Conservation (phyloP, 31 red algal genomes). For the Odonthalia washingtoniensis region DNA sequence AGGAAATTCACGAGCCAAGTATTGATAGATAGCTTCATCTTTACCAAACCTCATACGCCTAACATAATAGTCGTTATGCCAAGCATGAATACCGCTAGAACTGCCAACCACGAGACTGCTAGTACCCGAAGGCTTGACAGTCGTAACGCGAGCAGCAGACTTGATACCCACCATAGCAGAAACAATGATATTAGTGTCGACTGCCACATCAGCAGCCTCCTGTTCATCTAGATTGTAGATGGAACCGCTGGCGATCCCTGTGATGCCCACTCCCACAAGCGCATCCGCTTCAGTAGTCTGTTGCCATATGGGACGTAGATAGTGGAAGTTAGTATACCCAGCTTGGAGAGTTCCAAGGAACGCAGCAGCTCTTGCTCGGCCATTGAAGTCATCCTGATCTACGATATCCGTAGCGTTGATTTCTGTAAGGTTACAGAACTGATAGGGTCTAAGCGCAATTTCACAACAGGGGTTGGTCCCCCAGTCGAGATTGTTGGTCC, state of each 20-base stretch:
- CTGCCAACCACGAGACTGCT: neutral
- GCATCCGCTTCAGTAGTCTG: conserved; percentile 11
- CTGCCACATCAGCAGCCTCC: no score
- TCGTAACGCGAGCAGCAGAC: neutral
- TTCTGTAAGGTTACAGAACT: conserved; percentile 17
- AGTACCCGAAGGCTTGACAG: no score
- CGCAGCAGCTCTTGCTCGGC: conserved; percentile 1
- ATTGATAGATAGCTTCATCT: conserved; percentile 4
- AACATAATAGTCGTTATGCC: neutral
- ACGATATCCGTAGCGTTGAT: conserved; percentile 9
- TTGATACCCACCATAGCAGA: neutral
- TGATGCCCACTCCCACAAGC: neutral
- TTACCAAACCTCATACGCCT: neutral
- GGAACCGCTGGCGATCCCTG: neutral
- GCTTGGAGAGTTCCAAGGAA: conserved; percentile 19
- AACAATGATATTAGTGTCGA: neutral
- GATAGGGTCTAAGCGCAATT: conserved; percentile 12
- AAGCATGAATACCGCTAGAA: neutral
- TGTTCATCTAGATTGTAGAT: neutral
- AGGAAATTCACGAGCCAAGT: neutral
- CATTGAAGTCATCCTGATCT: conserved; percentile 16
- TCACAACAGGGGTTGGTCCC: conserved; percentile 23
- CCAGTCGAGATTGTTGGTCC: neutral
- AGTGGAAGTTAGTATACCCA: conserved; percentile 17
- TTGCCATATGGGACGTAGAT: conserved; percentile 7